Evolutionary conservation across 208 protist species (phyloP), one percentile per base, ranked within the genome.

Genomic region (Trypanosomatidae sp.): DNA sequence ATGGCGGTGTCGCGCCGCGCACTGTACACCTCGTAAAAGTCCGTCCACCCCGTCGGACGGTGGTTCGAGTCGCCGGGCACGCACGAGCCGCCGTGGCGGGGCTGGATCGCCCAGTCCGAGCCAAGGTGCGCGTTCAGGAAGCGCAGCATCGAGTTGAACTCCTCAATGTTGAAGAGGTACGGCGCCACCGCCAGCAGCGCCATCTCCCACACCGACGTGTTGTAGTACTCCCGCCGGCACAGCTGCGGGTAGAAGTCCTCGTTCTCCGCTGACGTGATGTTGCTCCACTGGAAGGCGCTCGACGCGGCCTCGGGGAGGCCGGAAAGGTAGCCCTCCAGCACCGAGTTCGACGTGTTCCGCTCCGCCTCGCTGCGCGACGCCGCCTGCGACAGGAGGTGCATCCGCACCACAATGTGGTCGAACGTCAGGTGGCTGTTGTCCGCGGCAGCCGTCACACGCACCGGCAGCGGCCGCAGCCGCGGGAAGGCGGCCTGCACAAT

Each of bases 1-100:
- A n/a, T n/a, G n/a, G n/a, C n/a, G n/a, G n/a, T n/a, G n/a, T n/a
- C n/a, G n/a, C n/a, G n/a, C n/a, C n/a, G n/a, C n/a, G n/a, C n/a
- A n/a, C 89, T 93, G 80, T 89, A 92, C 66, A 96, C 74, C 43
- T 96, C 91, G 74, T 84, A 87, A 73, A 90, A 94, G 22, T 83
- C 87, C 13, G 41, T 81, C 87, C 86, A 93, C 36, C 81, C 73
- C 17, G 84, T 92, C 55, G 86, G 86, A 62, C 74, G 50, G 66
- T 83, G 88, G 49, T 75, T 77, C 13, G 91, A 89, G 76, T 88
- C 83, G 36, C 28, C 67, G 25, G 46, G 76, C 28, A 84, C 71
- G 69, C 90, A 95, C 52, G 71, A 62, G 10, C 50, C 69, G 22
- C 85, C 84, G 62, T 91, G 83, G 19, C 82, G 84, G 50, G 85